A percentile compares a stretch with the other conserved stretches of the same genome.
These are phyloP conservation scores for Phytophthora pseudosyringae DNA, from an alignment of 352 stramenopile genomes.

Conservation along the genomic window DNA sequence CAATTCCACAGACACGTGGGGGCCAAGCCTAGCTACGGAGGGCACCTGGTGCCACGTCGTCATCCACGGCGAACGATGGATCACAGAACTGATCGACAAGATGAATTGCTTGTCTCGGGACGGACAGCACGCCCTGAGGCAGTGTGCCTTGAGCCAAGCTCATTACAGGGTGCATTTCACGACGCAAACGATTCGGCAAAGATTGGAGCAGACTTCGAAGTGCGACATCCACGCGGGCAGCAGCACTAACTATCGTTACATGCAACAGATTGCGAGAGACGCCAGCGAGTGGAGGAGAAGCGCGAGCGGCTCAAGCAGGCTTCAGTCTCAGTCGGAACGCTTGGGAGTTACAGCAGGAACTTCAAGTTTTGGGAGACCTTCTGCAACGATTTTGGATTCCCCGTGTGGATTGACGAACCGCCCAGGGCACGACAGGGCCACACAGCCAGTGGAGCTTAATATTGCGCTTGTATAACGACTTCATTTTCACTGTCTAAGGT, in stretches of 20 bases:
- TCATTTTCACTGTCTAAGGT: no score
- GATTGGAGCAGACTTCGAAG: background rate
- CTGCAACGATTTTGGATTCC: constrained; percentile 3
- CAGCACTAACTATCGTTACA: background rate
- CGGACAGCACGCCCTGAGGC: background rate
- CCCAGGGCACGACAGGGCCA: constrained; percentile 5
- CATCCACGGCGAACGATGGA: background rate
- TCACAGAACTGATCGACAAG: background rate
- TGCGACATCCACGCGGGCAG: background rate
- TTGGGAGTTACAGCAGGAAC: constrained; percentile 1
- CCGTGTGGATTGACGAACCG: background rate
- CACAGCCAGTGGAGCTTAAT: no score
- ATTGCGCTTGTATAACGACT: no score
- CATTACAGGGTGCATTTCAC: background rate
- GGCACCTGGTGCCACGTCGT: background rate
- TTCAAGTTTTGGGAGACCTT: constrained; percentile 1
- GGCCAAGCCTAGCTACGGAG: background rate
- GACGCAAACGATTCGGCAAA: background rate
- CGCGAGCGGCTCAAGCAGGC: background rate
- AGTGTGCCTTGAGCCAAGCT: constrained; percentile 2
- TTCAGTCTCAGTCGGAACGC: background rate
- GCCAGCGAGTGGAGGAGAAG: background rate
- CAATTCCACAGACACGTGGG: background rate
- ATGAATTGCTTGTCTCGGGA: background rate
- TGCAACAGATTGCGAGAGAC: background rate